phyloP scores from a whole-genome alignment of 345 rosid species.

The Eucalyptus marginata region DNA sequence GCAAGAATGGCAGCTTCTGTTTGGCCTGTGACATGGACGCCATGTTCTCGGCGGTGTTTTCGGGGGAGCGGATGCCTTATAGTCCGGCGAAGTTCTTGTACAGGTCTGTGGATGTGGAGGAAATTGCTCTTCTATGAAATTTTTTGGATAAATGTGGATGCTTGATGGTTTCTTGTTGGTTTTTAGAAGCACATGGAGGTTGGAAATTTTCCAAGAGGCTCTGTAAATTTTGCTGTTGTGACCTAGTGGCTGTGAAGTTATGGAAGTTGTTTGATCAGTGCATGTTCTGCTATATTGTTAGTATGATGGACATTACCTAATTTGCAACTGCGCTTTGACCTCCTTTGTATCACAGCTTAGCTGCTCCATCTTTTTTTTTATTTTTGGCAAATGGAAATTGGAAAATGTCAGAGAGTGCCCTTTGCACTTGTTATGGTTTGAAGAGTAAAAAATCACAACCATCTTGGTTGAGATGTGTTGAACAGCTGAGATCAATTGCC shows the following conservation, averaged over 20 bases:
- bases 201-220: neutral
- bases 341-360: neutral
- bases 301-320: neutral
- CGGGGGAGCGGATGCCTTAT: constrained; percentile 60
- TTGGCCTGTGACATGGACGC: constrained; percentile 70
- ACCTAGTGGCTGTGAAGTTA: neutral
- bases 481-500: no score
- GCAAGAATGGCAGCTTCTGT: constrained; percentile 37
- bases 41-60: constrained; percentile 64
- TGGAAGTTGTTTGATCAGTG: neutral
- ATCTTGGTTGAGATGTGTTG: no score
- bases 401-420: neutral
- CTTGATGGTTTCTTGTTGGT: neutral
- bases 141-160: neutral
- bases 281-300: neutral
- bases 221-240: neutral
- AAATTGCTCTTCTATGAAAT: neutral
- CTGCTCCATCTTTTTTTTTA: neutral
- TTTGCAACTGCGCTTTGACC: neutral
- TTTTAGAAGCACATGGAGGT: neutral
- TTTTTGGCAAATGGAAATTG: neutral
- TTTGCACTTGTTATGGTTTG: neutral
- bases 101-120: constrained; percentile 35
- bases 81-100: constrained; percentile 84
- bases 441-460: no score